These are phyloP conservation scores for Hygrocybe punicea DNA, from an alignment of 768 basidiomycete species.

Conservation along the genomic window DNA sequence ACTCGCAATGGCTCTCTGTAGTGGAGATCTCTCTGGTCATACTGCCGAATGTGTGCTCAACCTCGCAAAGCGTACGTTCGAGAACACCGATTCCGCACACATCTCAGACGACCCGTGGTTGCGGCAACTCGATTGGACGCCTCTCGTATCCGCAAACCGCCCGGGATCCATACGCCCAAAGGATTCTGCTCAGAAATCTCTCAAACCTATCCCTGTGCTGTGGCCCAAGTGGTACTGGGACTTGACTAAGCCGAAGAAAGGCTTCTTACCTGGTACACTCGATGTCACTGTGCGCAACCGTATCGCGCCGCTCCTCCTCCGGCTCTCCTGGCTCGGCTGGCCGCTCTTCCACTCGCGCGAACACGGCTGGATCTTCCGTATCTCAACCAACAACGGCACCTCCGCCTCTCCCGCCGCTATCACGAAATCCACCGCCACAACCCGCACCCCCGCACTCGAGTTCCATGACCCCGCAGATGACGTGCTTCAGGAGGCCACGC, in stretches of 20 bases:
- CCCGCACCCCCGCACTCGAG: conserved; percentile 40
- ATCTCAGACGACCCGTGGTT: conserved; percentile 52
- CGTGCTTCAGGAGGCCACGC: conserved; percentile 46
- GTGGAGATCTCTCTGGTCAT: conserved; percentile 37
- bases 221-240: conserved; percentile 99
- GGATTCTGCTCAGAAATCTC: conserved; percentile 24
- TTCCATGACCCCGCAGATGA: conserved; percentile 68
- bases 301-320: conserved; percentile 79
- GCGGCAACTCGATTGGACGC: conserved; percentile 65
- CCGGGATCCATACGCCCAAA: conserved; percentile 7
- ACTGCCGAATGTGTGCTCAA: conserved; percentile 36
- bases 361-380: conserved; percentile 90
- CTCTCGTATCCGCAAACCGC: not conserved
- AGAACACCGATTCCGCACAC: conserved; percentile 16
- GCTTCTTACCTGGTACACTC: conserved; percentile 61
- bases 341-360: conserved; percentile 83
- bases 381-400: conserved; percentile 48
- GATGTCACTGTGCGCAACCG: conserved; percentile 84
- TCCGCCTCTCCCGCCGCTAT: not conserved
- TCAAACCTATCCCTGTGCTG: conserved; percentile 47
- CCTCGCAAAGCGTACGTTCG: conserved; percentile 40
- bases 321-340: conserved; percentile 81
- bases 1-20: conserved; percentile 47
- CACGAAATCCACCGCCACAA: conserved; percentile 19
- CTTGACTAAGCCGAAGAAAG: conserved; percentile 69